phyloP scores from a whole-genome alignment of 495 filamentous ascomycete genomes.

The Penicillium nucicola region DNA sequence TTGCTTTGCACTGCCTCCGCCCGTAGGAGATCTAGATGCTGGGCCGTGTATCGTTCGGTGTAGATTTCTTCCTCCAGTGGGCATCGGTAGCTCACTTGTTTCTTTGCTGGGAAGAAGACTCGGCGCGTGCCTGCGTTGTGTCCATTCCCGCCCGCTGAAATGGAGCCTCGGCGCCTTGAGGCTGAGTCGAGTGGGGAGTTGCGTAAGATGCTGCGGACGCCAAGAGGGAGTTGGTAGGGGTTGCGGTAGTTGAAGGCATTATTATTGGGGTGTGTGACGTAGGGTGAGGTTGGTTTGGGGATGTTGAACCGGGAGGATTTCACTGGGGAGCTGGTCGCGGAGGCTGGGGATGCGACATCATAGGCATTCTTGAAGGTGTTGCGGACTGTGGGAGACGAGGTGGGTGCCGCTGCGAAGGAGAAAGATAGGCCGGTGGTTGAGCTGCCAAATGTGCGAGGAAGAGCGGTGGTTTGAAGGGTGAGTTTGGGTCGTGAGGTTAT shows the following conservation, averaged over 20 bases:
- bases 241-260: slow-evolving; percentile 25
- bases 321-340: slow-evolving; percentile 47
- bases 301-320: slow-evolving; percentile 28
- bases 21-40: slow-evolving; percentile 34
- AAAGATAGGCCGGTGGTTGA: slow-evolving; percentile 54
- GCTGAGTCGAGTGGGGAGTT: slow-evolving; percentile 60
- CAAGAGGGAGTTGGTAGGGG: slow-evolving; percentile 65
- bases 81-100: slow-evolving; percentile 52
- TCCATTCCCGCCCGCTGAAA: slow-evolving; percentile 33
- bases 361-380: slow-evolving; percentile 84
- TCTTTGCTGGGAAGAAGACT: slow-evolving; percentile 55
- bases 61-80: slow-evolving; percentile 55
- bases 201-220: slow-evolving; percentile 69
- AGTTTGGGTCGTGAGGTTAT: slow-evolving; percentile 68
- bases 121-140: slow-evolving; percentile 35
- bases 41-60: slow-evolving; percentile 48
- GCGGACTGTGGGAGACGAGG: slow-evolving; percentile 69
- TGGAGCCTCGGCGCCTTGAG: slow-evolving; percentile 35
- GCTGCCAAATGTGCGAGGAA: slow-evolving; percentile 51
- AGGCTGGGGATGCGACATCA: slow-evolving; percentile 62
- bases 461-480: slow-evolving; percentile 67
- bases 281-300: slow-evolving; percentile 31
- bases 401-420: slow-evolving; percentile 56
- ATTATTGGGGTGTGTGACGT: slow-evolving; percentile 24
- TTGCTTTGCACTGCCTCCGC: slow-evolving; percentile 6